Evolutionary conservation across 805 yeast species (phyloP).

Genomic region (Metschnikowia bowlesiae): DNA sequence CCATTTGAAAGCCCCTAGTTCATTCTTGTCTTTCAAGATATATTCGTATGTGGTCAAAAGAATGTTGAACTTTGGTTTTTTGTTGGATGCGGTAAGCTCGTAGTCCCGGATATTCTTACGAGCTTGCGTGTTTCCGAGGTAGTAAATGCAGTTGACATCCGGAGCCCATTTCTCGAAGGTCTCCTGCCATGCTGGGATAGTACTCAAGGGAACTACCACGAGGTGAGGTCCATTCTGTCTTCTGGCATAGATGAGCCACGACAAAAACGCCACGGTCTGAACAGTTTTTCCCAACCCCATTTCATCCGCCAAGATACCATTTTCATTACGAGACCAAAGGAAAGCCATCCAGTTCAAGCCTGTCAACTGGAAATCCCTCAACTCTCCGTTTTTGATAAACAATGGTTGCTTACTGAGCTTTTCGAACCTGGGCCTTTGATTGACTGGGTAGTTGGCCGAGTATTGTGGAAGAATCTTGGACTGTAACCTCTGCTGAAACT

Average conservation of each 20-base stretch:
- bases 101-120: slow-evolving; percentile 76
- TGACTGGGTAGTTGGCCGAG: slow-evolving; percentile 68
- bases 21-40: slow-evolving; percentile 80
- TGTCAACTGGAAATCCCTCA: slow-evolving; percentile 95
- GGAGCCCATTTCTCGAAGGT: slow-evolving; percentile 98
- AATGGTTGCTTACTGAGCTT: slow-evolving; percentile 83
- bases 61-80: slow-evolving; percentile 86
- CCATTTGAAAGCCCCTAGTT: slow-evolving; percentile 84
- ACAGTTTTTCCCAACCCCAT: slow-evolving; percentile 99
- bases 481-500: slow-evolving; percentile 73
- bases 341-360: slow-evolving; percentile 99
- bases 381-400: slow-evolving; percentile 83
- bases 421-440: slow-evolving; percentile 80
- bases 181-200: slow-evolving; percentile 99
- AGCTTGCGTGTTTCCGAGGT: slow-evolving; percentile 86
- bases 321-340: slow-evolving; percentile 94
- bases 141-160: slow-evolving; percentile 86
- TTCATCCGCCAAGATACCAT: slow-evolving; percentile 96
- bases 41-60: slow-evolving; percentile 93
- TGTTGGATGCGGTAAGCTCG: slow-evolving; percentile 66
- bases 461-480: slow-evolving; percentile 81
- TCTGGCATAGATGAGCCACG: slow-evolving; percentile 93
- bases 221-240: slow-evolving; percentile 97
- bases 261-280: slow-evolving; percentile 89
- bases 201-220: slow-evolving; percentile 92